Base-by-base conservation (phyloP, 768 basidiomycete genomes). In the Dioszegia crocea region DNA sequence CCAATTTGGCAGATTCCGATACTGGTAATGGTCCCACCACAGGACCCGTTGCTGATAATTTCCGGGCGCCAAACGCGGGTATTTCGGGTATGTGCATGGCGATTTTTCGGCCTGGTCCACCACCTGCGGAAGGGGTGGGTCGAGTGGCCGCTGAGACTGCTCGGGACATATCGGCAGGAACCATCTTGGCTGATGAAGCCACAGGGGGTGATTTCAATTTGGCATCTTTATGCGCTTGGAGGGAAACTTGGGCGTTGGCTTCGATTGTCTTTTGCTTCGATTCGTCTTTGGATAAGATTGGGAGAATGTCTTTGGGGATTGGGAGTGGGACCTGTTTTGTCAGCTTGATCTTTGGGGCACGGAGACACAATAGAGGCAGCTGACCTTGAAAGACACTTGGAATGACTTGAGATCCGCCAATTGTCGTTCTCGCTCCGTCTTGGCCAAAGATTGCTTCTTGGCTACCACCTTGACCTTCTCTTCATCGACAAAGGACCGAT, bases 391-490 rank as follows among this genome's bases (percentile, higher is more conserved):
- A 66, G 79, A 87, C 77, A 89, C 83, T 64, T 90, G 91, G 78
- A 97, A 99, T 78, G 88, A 89, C 75, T 92, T 83, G 36, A 98
- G 81, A 41, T 98, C 94, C 10, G 91, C 88, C 81, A 96, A 85
- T 62, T 89, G 86, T 73, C 89, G 89, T 77, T 98, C 91, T 85
- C 93, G 89, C 75, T 97, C 93, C 70, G 83, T 88, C 82, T 92
- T 93, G 50, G 86, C 84, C 44, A 93, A 78, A 14, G 88, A 86
- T 70, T 91, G 89, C 76, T 89, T 85, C 83, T 93, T 94, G 79
- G 91, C 87, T 44, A 88, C 87, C 57, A 96, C 78, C 51, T 89
- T 83, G 71, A 96, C 88, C 74, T 88, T 89, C 79, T 98, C 96
- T 66, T 84, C 86, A 1, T 87, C 87, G 33, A 99, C 91, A 70